Conservation (phyloP, 306 rosid species). For the Bauhinia variegata region DNA sequence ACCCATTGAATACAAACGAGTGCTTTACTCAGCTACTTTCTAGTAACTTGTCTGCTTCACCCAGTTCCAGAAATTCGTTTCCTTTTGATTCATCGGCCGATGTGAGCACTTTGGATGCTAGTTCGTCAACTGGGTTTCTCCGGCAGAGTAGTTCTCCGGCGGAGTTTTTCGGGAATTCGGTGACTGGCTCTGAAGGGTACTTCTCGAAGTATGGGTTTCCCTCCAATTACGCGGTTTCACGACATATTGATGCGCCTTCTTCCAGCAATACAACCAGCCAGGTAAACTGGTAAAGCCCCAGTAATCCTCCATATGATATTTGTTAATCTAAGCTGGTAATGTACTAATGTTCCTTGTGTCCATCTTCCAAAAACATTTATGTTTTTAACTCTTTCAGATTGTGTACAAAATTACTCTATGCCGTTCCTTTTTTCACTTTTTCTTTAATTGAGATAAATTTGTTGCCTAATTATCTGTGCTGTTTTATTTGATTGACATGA, state of each 20-base stretch:
- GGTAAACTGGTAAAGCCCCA: conserved; percentile 5
- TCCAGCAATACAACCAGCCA: conserved; percentile 43
- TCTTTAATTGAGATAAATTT: too few relatives aligned
- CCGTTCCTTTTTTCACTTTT: too few relatives aligned
- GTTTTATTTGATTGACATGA: too few relatives aligned
- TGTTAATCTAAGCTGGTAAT: conserved; percentile 29
- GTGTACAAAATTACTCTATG: too few relatives aligned
- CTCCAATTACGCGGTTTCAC: conserved; percentile 35
- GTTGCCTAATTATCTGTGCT: too few relatives aligned
- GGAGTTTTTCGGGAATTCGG: conserved; percentile 45
- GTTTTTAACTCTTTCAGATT: not conserved
- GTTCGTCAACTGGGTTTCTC: conserved; percentile 37
- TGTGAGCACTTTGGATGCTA: conserved; percentile 17
- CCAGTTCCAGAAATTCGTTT: conserved; percentile 22
- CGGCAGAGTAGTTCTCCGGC: conserved; percentile 69
- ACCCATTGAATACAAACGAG: conserved; percentile 54
- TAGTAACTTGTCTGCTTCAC: conserved; percentile 7
- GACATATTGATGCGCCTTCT: conserved; percentile 29
- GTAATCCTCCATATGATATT: not conserved
- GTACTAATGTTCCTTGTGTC: not conserved
- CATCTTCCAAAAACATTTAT: not conserved
- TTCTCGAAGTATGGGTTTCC: conserved; percentile 47
- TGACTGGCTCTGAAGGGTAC: conserved; percentile 43
- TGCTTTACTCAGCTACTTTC: conserved; percentile 75
- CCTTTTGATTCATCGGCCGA: conserved; percentile 38